Conservation (phyloP, 2,329 filamentous ascomycete genomes). For the Xylogone sp. region DNA sequence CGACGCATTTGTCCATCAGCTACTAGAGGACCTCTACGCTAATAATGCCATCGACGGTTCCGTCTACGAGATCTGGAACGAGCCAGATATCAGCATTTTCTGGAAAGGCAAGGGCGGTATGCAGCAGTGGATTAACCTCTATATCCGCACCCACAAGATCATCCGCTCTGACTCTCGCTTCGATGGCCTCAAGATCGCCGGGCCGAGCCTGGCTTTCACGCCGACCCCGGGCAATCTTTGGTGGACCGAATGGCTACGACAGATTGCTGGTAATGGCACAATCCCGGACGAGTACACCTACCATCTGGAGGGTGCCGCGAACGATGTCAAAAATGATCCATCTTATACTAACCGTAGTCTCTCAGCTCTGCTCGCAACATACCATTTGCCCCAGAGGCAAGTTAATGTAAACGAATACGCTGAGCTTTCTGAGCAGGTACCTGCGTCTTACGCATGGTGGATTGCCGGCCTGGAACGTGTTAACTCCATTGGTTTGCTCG, state of each 20-base stretch:
- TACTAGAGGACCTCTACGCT: slow-evolving; percentile 30
- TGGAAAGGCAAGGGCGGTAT: slow-evolving; percentile 32
- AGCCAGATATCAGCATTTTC: slow-evolving; percentile 36
- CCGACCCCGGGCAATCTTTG: slow-evolving; percentile 31
- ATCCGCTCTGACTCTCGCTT: slow-evolving; percentile 6
- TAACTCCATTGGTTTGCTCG: slow-evolving; percentile 37
- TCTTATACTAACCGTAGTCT: slow-evolving; percentile 21
- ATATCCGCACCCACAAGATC: slow-evolving; percentile 15
- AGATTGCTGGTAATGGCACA: slow-evolving; percentile 31
- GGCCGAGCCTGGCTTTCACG: slow-evolving; percentile 33
- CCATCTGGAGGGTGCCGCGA: slow-evolving; percentile 34
- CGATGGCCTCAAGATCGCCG: slow-evolving; percentile 26
- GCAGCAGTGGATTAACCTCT: slow-evolving; percentile 35
- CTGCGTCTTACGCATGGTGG: slow-evolving; percentile 39
- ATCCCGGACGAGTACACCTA: slow-evolving; percentile 41
- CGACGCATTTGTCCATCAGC: slow-evolving; percentile 35
- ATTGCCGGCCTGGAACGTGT: slow-evolving; percentile 42
- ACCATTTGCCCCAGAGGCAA: slow-evolving; percentile 28
- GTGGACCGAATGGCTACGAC: slow-evolving; percentile 35
- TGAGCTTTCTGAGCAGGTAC: slow-evolving; percentile 34
- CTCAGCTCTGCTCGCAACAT: neutral
- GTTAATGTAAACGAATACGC: slow-evolving; percentile 49
- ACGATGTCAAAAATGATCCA: slow-evolving; percentile 17
- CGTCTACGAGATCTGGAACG: slow-evolving; percentile 50
- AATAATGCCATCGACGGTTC: slow-evolving; percentile 34